phyloP scores from a whole-genome alignment of 2,329 filamentous ascomycete species.

The Calonectria naviculata region DNA sequence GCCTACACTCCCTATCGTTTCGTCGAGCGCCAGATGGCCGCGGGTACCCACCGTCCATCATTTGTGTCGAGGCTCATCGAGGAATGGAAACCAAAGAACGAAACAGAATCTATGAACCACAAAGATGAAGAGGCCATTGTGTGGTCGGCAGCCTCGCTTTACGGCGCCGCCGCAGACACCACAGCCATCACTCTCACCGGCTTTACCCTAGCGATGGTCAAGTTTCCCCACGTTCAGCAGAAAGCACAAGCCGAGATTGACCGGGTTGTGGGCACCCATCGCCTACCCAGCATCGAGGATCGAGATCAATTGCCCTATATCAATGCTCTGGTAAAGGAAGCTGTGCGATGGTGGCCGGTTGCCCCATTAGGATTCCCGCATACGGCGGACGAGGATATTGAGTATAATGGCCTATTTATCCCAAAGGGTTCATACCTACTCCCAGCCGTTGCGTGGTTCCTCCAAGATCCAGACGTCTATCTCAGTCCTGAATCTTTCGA shows the following conservation, averaged over 20 bases:
- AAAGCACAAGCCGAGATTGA: too few relatives aligned
- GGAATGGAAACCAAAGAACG: background rate
- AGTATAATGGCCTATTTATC: conserved; percentile 22
- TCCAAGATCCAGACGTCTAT: background rate
- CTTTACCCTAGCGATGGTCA: background rate
- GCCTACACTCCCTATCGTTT: background rate
- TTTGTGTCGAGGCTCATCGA: background rate
- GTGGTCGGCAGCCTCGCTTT: background rate
- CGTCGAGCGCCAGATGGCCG: background rate
- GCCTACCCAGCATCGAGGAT: conserved; percentile 62
- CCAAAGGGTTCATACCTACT: conserved; percentile 22
- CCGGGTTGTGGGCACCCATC: conserved; percentile 59
- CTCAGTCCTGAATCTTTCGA: conserved; percentile 11
- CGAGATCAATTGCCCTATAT: conserved; percentile 62
- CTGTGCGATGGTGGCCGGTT: conserved; percentile 59
- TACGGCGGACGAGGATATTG: conserved; percentile 11
- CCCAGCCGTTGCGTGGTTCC: conserved; percentile 16
- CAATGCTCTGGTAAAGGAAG: conserved; percentile 66
- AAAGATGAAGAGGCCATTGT: background rate
- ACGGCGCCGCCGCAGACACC: background rate
- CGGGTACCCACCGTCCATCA: background rate
- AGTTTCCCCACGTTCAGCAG: conserved; percentile 6
- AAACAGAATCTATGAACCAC: background rate
- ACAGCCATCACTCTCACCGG: background rate
- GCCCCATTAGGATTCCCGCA: conserved; percentile 1